Conservation (phyloP, 2,329 filamentous ascomycete genomes). For the Alternaria sp. region DNA sequence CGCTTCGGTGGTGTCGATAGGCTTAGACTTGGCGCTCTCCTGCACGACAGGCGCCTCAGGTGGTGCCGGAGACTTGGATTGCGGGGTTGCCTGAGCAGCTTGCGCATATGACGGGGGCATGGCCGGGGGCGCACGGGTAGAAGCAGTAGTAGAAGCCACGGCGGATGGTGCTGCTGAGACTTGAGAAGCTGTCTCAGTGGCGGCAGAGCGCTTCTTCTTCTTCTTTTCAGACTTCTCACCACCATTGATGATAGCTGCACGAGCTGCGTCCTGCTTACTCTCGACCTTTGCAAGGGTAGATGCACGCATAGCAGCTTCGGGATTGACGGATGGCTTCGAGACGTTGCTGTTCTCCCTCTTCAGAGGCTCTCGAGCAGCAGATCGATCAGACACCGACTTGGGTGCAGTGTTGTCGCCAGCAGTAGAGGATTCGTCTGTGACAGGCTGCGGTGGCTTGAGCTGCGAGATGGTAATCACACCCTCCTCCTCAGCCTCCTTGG, state of each 20-base stretch:
- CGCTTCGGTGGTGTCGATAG: slow-evolving; percentile 35
- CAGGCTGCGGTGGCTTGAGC: slow-evolving; percentile 57
- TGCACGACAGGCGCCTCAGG: slow-evolving; percentile 25
- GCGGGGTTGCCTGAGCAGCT: slow-evolving; percentile 47
- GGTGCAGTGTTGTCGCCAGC: slow-evolving; percentile 47
- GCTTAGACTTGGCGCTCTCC: slow-evolving; percentile 24
- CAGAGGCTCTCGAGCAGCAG: slow-evolving; percentile 46
- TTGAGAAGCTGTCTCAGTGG: slow-evolving; percentile 59
- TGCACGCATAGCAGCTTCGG: slow-evolving; percentile 52
- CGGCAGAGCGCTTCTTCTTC: slow-evolving; percentile 71
- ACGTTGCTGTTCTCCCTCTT: slow-evolving; percentile 48
- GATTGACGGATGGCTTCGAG: slow-evolving; percentile 47
- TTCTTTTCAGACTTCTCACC: slow-evolving; percentile 61
- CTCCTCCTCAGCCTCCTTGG: slow-evolving; percentile 77
- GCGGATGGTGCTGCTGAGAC: slow-evolving; percentile 29
- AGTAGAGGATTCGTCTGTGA: slow-evolving; percentile 50
- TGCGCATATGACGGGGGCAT: slow-evolving; percentile 53
- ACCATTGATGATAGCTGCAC: slow-evolving; percentile 53
- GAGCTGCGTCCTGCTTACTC: slow-evolving; percentile 53
- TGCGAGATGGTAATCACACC: slow-evolving; percentile 79
- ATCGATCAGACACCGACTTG: slow-evolving; percentile 48
- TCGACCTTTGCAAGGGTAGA: slow-evolving; percentile 54
- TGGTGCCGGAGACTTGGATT: slow-evolving; percentile 43
- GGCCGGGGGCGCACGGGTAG: slow-evolving; percentile 28
- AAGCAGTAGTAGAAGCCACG: slow-evolving; percentile 17